Evolutionary conservation across 1,284 basidiomycete genomes (phyloP).

Genomic region (Cystobasidium sp.): DNA sequence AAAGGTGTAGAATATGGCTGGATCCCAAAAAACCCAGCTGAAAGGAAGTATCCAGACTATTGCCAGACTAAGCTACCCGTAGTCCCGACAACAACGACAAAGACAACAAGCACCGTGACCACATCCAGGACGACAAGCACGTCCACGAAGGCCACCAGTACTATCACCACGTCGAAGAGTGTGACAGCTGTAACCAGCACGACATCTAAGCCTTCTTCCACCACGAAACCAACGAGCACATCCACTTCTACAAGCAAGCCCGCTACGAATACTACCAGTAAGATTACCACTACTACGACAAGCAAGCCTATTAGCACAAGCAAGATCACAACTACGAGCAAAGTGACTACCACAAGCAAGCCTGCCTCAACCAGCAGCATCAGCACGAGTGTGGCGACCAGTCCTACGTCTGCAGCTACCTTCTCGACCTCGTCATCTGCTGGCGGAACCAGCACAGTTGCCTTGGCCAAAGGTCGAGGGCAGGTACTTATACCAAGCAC

Average conservation of each 20-base stretch:
- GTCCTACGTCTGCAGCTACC: not conserved
- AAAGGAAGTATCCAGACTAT: conserved; percentile 54
- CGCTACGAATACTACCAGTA: not conserved
- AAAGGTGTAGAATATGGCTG: conserved; percentile 66
- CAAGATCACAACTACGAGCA: conserved; percentile 7
- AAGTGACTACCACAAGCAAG: not conserved
- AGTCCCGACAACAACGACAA: not conserved
- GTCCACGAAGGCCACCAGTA: not conserved
- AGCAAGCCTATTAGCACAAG: conserved; percentile 1
- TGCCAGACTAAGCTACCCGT: conserved; percentile 12
- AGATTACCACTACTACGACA: not conserved
- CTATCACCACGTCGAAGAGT: not conserved
- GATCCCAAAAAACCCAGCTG: conserved; percentile 72
- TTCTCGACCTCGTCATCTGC: not conserved
- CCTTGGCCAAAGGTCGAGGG: conserved; percentile 4
- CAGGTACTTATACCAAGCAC: not conserved
- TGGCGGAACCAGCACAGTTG: not conserved
- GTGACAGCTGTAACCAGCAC: not conserved
- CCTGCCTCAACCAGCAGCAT: not conserved
- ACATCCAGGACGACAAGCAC: not conserved
- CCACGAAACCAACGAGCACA: conserved; percentile 1
- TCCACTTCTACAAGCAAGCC: not conserved
- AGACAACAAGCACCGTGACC: not conserved
- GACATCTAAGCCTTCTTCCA: not conserved
- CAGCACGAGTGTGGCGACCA: not conserved